Evolutionary conservation across 306 rosid genomes (phyloP).

Genomic region (Fragaria vesca): DNA sequence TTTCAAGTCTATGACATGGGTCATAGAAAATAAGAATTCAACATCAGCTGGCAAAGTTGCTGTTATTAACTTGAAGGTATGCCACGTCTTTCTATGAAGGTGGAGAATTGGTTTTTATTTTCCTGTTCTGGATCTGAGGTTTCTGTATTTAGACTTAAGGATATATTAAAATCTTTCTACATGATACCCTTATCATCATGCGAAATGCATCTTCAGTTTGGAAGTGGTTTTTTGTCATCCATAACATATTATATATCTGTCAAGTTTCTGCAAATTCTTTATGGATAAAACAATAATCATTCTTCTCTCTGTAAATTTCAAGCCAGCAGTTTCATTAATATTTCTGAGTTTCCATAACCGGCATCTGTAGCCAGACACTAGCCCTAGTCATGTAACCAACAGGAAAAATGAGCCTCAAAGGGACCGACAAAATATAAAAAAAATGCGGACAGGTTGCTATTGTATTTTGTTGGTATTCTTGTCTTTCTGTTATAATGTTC

Average conservation of each 20-base stretch:
- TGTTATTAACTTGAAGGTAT: conserved; percentile 71
- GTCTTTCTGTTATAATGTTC: conserved; percentile 27
- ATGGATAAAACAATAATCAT: not conserved
- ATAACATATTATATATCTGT: not conserved
- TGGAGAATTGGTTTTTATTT: conserved; percentile 2
- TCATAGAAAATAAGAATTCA: conserved; percentile 63
- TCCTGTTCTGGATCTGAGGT: not conserved
- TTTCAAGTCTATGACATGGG: conserved; percentile 83
- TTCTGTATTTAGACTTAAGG: not conserved
- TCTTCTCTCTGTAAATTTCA: not conserved
- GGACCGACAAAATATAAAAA: not conserved
- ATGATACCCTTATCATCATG: not conserved
- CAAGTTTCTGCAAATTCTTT: not conserved
- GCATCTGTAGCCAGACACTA: not conserved
- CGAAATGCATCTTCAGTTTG: not conserved
- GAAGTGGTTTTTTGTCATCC: not conserved
- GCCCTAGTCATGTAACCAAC: not conserved
- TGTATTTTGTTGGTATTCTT: conserved; percentile 12
- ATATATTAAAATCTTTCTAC: not conserved
- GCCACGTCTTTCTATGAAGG: not conserved
- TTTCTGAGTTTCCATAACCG: not conserved
- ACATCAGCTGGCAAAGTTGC: conserved; percentile 52
- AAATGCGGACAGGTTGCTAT: conserved; percentile 15
- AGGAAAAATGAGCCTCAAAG: not conserved
- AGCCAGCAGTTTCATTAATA: not conserved